A percentile compares a stretch with the other conserved stretches of the same genome.
Evolutionary conservation across 2,329 filamentous ascomycete species (phyloP).

Genomic region (Thielaviopsis punctulata): DNA sequence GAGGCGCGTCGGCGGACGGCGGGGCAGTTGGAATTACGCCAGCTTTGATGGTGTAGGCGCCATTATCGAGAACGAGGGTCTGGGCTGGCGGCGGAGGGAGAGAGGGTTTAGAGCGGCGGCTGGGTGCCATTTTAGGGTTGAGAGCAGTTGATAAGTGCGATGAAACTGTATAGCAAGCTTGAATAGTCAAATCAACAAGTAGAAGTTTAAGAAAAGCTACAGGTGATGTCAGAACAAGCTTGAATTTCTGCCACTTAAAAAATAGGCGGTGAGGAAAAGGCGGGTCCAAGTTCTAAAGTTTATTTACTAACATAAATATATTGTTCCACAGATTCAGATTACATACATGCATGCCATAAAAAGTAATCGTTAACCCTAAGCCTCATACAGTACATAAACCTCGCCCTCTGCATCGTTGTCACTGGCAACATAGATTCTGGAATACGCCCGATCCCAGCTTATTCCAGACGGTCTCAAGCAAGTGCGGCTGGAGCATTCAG

Average conservation of each 20-base stretch:
- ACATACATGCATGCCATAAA: no score
- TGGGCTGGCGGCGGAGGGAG: slow-evolving; percentile 36
- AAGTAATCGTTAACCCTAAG: neutral
- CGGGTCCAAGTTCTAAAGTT: neutral
- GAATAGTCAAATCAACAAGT: no score
- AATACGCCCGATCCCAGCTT: slow-evolving; percentile 14
- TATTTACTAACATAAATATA: neutral
- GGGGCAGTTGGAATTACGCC: slow-evolving; percentile 44
- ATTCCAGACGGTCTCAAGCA: slow-evolving; percentile 16
- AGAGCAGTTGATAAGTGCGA: neutral
- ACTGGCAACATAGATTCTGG: slow-evolving; percentile 15
- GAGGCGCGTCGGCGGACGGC: slow-evolving; percentile 21
- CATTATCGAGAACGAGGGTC: slow-evolving; percentile 86
- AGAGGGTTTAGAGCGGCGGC: slow-evolving; percentile 35
- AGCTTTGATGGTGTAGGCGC: slow-evolving; percentile 79
- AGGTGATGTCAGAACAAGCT: neutral
- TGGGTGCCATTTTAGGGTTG: slow-evolving; percentile 23
- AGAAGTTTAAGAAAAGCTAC: no score
- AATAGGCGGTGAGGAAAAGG: neutral
- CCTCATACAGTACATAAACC: slow-evolving; percentile 14
- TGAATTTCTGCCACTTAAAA: neutral
- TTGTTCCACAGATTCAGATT: no score
- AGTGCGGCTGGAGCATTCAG: slow-evolving; percentile 16
- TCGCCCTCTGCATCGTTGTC: slow-evolving; percentile 15
- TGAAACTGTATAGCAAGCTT: neutral